These are phyloP conservation scores for Ophiostoma sp. DNA, from an alignment of 2,329 filamentous ascomycete genomes.

Conservation along the genomic window DNA sequence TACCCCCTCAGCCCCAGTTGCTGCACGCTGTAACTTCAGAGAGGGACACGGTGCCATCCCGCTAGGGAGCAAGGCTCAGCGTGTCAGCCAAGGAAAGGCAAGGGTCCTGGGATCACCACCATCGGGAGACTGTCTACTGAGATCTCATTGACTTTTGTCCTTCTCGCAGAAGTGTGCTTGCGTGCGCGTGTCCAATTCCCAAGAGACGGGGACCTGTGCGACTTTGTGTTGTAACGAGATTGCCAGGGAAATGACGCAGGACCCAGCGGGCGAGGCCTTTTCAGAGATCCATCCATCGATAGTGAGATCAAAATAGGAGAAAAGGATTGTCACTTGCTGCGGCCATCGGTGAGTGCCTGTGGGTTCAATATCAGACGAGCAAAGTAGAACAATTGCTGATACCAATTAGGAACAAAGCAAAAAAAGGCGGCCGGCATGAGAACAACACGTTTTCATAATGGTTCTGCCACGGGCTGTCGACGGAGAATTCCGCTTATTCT, in stretches of 20 bases:
- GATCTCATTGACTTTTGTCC: background rate
- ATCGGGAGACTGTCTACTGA: background rate
- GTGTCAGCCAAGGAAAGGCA: background rate
- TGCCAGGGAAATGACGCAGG: background rate
- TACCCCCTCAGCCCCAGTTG: background rate
- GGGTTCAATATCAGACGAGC: background rate
- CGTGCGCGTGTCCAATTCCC: background rate
- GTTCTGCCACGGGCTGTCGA: background rate
- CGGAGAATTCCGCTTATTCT: background rate
- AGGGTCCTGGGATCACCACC: background rate
- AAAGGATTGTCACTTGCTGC: background rate
- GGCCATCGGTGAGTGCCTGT: background rate
- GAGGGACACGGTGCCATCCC: slow-evolving; percentile 6
- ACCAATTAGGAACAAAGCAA: background rate
- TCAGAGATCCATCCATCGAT: background rate
- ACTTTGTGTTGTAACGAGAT: background rate
- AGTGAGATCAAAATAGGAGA: background rate
- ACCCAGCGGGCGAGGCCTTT: background rate
- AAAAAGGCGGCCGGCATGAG: background rate
- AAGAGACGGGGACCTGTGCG: background rate
- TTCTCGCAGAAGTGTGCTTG: background rate
- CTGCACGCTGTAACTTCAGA: background rate
- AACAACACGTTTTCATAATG: background rate
- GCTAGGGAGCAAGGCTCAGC: background rate
- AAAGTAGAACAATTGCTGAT: background rate